These are phyloP conservation scores for Beauveria varroae DNA, from an alignment of 2,329 filamentous ascomycete genomes.

Conservation along the genomic window DNA sequence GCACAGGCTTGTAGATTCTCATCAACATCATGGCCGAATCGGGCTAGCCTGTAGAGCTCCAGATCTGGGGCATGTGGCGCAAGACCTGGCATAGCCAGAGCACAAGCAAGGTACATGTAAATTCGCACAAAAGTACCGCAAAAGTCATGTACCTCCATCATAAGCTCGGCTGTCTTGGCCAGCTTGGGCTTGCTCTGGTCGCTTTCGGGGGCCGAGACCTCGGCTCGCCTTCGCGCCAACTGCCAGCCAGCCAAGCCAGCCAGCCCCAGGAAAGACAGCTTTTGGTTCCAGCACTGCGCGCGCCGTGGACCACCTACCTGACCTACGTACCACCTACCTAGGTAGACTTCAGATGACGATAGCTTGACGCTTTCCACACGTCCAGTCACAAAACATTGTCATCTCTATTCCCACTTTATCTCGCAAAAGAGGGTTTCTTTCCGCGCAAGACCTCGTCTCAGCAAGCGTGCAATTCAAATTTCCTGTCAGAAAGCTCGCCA, in stretches of 20 bases:
- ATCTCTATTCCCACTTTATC: not conserved
- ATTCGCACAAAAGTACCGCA: not conserved
- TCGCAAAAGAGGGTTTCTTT: not conserved
- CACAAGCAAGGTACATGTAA: not conserved
- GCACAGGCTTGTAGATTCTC: not conserved
- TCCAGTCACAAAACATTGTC: not conserved
- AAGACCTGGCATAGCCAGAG: not conserved
- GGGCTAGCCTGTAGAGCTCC: not conserved
- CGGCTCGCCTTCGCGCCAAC: conserved; percentile 8
- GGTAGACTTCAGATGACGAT: not conserved
- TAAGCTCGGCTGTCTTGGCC: conserved; percentile 1
- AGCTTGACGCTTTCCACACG: not conserved
- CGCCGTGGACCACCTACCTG: not conserved
- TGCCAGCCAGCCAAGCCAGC: not conserved
- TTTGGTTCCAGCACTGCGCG: not conserved
- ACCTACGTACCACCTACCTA: not conserved
- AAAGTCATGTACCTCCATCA: not conserved
- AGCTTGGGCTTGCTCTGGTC: not conserved
- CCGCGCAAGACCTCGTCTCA: not conserved
- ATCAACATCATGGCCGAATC: not conserved
- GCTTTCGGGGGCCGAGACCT: conserved; percentile 9
- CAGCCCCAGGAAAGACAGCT: not conserved
- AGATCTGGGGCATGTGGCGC: conserved; percentile 7
- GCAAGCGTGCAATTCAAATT: not conserved
- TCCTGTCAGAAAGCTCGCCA: not conserved